Evolutionary conservation across 2,329 filamentous ascomycete species (phyloP).

Genomic region (Colletotrichum sp.): DNA sequence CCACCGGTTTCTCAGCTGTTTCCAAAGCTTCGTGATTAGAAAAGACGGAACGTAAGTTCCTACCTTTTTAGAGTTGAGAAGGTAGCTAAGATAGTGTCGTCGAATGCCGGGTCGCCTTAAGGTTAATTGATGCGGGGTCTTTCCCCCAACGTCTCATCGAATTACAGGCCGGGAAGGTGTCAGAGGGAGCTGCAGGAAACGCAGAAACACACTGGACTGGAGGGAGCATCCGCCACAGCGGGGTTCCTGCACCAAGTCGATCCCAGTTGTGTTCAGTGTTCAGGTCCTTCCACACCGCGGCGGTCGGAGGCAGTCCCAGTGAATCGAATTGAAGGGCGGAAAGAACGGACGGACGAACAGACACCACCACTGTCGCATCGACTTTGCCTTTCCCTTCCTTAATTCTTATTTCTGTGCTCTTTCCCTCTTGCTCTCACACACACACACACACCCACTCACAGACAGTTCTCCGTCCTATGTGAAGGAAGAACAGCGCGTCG

Average conservation of each 20-base stretch:
- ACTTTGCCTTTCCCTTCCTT: neutral
- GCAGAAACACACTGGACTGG: neutral
- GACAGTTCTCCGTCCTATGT: neutral
- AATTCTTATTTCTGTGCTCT: neutral
- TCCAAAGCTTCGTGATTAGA: neutral
- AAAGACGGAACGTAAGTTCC: neutral
- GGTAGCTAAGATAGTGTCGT: neutral
- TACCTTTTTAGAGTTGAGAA: neutral
- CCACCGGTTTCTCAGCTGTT: neutral
- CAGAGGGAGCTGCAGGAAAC: neutral
- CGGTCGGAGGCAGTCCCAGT: neutral
- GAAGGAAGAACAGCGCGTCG: neutral
- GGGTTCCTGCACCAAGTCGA: conserved; percentile 11
- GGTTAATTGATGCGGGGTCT: conserved; percentile 12
- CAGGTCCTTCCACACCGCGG: neutral
- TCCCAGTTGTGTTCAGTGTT: neutral
- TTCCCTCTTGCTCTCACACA: neutral
- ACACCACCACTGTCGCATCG: neutral
- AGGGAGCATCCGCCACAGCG: conserved; percentile 5
- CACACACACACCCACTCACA: neutral
- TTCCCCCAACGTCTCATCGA: neutral
- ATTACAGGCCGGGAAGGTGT: neutral
- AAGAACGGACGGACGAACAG: neutral
- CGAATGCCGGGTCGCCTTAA: neutral
- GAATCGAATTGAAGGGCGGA: neutral